phyloP scores from a whole-genome alignment of 2,329 filamentous ascomycete genomes.

The Colletotrichum salicis region DNA sequence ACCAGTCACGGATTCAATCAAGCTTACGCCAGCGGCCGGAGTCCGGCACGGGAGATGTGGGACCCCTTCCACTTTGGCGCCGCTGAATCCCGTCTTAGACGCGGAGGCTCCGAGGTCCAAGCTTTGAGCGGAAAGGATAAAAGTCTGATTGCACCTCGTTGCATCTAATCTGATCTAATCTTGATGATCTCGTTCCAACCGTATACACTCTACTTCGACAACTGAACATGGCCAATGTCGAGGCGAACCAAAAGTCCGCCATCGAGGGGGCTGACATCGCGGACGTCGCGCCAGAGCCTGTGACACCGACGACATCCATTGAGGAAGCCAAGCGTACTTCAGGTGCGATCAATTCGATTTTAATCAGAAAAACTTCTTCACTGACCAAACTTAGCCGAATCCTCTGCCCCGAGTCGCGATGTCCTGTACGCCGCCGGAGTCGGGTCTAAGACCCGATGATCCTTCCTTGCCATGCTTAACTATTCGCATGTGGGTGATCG shows the following conservation, averaged over 20 bases:
- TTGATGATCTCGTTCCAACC: not conserved
- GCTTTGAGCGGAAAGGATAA: conserved; percentile 1
- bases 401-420: conserved; percentile 33
- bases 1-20: not conserved
- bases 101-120: not conserved
- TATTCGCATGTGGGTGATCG: conserved; percentile 51
- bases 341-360: not conserved
- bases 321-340: conserved; percentile 18
- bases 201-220: not conserved
- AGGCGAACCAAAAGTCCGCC: not conserved
- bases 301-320: conserved; percentile 4
- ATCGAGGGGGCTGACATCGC: not conserved
- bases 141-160: not conserved
- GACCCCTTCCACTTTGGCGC: not conserved
- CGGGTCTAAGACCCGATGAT: conserved; percentile 43
- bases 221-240: conserved; percentile 2
- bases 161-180: conserved; percentile 32
- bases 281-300: not conserved
- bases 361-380: not conserved
- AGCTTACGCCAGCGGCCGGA: conserved; percentile 15
- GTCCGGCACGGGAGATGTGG: conserved; percentile 24
- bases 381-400: conserved; percentile 22
- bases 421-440: conserved; percentile 45
- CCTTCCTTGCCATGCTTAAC: conserved; percentile 47
- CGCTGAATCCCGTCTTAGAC: conserved; percentile 13